Evolutionary conservation across 2,329 filamentous ascomycete species (phyloP), one percentile per base, ranked within the genome.

Genomic region (Diaporthe longicolla): DNA sequence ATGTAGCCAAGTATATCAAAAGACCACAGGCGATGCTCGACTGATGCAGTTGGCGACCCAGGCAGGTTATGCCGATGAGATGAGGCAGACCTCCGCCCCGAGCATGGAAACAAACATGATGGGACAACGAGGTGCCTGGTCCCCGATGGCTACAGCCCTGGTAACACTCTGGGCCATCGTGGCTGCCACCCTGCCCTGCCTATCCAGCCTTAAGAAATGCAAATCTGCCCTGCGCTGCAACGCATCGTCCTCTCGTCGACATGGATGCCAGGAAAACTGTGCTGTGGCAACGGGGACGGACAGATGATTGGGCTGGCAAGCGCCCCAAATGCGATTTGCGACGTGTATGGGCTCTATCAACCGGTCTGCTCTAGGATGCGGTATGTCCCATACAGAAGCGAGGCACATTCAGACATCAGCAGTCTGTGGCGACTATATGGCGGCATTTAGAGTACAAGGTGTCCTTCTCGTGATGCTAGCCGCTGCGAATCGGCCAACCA

Each of bases 111-210:
- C 40, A 29, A 35, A n/a, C 21, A 48, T 3, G 43, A n/a, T 40
- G 66, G 37, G 9, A 29, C 50, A 32, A 6, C 4, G 29, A n/a
- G 13, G 37, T 55, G 52, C 52, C 54, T 45, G 11, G 50, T 70
- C 63, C 9, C 7, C 54, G 63, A 32, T 52, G 40, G 68, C 43
- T 59, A 55, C 54, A 26, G 66, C 52, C 50, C 43, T 7, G 61
- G 45, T 24, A 50, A 13, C 19, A 1, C 29, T 21, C 19, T 13
- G 19, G 54, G 66, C 66, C 32, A 40, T 29, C 48, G 52, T 61
- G 21, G 43, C 37, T 35, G 29, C 15, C 43, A 9, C 43, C 37
- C 26, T 58, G 66, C 54, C 35, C 10, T 70, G 54, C 54, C 26
- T 21, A 21, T 19, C 54, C 54, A 70, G 68, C 54, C 37, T 37